phyloP scores from a whole-genome alignment of 805 yeast genomes.

The Vanderwaltozyma yarrowii region DNA sequence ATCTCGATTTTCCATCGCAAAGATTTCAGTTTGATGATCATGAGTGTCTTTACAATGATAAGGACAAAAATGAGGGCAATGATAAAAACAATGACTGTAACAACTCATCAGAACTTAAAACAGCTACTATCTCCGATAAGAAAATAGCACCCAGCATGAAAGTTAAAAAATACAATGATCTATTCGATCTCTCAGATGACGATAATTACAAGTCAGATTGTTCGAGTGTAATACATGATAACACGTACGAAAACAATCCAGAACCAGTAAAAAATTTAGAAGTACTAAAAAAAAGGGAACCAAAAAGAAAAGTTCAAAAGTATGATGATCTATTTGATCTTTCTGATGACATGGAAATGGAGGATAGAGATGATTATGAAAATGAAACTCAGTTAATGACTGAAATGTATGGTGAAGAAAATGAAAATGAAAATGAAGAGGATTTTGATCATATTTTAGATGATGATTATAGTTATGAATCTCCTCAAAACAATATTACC shows the following conservation, averaged over 20 bases:
- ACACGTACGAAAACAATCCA: neutral
- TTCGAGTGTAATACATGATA: conserved; percentile 3
- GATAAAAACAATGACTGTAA: neutral
- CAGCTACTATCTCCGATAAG: no score
- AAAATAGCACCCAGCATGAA: neutral
- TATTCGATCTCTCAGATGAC: conserved; percentile 10
- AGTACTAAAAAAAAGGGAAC: no score
- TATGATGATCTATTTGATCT: conserved; percentile 19
- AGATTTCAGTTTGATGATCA: conserved; percentile 13
- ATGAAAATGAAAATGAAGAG: neutral
- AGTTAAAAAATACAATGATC: conserved; percentile 10
- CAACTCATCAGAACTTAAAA: no score
- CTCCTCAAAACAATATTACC: neutral
- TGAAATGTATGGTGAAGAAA: neutral
- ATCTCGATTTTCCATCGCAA: conserved; percentile 24
- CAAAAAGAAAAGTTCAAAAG: conserved; percentile 4
- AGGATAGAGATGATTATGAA: conserved; percentile 1
- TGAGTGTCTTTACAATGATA: conserved; percentile 4
- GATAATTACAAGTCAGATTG: conserved; percentile 7
- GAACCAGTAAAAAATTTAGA: no score
- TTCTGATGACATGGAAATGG: conserved; percentile 3
- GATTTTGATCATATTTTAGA: neutral
- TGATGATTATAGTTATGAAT: neutral
- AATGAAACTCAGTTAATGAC: neutral
- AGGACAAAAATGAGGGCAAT: conserved; percentile 2